phyloP scores from a whole-genome alignment of 176 grass and related monocot species.

The Saccharum officinarum region DNA sequence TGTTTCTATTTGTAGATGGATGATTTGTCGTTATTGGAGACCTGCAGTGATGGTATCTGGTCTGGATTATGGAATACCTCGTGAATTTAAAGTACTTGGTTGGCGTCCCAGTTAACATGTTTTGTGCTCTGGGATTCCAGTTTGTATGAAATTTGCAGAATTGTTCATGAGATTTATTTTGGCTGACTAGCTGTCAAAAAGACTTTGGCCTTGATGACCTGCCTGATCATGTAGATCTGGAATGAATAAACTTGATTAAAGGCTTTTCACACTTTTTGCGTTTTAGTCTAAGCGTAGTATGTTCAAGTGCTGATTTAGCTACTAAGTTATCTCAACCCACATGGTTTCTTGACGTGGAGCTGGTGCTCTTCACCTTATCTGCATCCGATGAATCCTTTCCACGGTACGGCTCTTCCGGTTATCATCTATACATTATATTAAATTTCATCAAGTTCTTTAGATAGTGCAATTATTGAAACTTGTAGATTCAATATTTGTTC shows the following conservation, averaged over 20 bases:
- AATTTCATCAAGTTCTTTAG: not conserved
- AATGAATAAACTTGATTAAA: conserved; percentile 20
- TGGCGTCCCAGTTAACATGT: conserved; percentile 23
- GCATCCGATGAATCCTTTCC: not conserved
- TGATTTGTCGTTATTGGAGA: conserved; percentile 55
- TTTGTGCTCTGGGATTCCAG: conserved; percentile 27
- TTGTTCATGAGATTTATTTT: not conserved
- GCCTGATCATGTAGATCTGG: not conserved
- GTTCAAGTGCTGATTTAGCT: not conserved
- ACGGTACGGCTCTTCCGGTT: not conserved
- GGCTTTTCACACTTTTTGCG: not conserved
- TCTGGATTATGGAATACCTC: conserved; percentile 33
- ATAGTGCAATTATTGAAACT: not conserved
- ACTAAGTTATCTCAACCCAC: not conserved
- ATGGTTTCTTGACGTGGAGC: not conserved
- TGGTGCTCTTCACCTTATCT: not conserved
- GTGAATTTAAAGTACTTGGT: conserved; percentile 38
- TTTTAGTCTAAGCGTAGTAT: not conserved
- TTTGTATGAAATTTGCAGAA: not conserved
- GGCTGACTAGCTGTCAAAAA: not conserved
- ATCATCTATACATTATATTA: too few relatives aligned
- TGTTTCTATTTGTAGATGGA: conserved; percentile 92
- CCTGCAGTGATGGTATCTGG: conserved; percentile 50
- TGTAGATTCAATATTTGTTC: too few relatives aligned
- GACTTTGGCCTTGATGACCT: not conserved